Evolutionary conservation across 805 yeast genomes (phyloP).

Genomic region (Monosporozyma unispora): DNA sequence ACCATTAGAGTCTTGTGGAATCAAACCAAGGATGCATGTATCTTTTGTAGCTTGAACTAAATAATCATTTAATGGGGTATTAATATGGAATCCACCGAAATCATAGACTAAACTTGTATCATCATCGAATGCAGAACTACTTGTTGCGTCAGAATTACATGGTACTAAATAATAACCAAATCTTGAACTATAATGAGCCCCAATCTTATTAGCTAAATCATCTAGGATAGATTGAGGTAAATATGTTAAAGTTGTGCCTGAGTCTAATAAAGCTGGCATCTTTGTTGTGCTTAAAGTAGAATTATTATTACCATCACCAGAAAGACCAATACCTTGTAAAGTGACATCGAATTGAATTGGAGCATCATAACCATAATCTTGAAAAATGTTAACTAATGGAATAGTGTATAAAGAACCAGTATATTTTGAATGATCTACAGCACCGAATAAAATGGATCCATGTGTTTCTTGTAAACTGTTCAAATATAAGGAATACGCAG

Average conservation of each 20-base stretch:
- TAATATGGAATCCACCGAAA: constrained; percentile 55
- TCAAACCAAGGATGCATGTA: constrained; percentile 39
- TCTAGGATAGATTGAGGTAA: constrained; percentile 34
- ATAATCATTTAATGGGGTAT: constrained; percentile 38
- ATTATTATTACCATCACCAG: constrained; percentile 12
- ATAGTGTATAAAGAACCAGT: constrained; percentile 27
- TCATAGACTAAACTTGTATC: constrained; percentile 37
- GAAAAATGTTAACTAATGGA: constrained; percentile 23
- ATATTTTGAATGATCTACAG: constrained; percentile 34
- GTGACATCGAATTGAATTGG: constrained; percentile 30
- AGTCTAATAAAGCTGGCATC: constrained; percentile 36
- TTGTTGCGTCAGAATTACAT: constrained; percentile 33
- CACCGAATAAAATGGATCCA: constrained; percentile 42
- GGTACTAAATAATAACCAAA: constrained; percentile 39
- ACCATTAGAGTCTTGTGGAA: constrained; percentile 14
- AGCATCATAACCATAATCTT: constrained; percentile 8
- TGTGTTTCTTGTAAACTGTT: constrained; percentile 33
- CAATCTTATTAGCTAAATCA: constrained; percentile 33
- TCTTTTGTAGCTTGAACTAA: constrained; percentile 18
- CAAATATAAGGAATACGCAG: constrained; percentile 38
- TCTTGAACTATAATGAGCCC: constrained; percentile 35
- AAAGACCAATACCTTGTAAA: constrained; percentile 26
- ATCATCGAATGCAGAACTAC: constrained; percentile 26
- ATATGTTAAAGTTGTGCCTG: constrained; percentile 39
- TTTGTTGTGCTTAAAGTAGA: constrained; percentile 23